Conservation (phyloP, 108 stramenopile genomes). For the Nitzschia putrida region DNA sequence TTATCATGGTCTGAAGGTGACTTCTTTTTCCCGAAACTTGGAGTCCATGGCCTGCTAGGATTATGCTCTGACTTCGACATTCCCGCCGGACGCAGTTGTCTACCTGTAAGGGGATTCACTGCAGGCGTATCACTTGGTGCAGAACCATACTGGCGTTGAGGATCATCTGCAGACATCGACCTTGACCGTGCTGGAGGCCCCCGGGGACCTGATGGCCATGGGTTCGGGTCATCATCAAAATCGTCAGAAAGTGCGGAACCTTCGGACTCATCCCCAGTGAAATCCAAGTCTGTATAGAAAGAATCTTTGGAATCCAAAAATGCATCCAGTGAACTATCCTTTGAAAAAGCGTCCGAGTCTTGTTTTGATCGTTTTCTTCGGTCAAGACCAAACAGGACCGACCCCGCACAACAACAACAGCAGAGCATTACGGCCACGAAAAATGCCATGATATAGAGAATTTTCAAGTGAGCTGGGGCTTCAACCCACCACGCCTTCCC, state of each 20-base stretch:
- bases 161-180: too few relatives aligned
- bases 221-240: too few relatives aligned
- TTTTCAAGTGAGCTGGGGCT: not conserved
- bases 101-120: not conserved
- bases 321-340: conserved; percentile 3
- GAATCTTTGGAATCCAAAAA: conserved; percentile 2
- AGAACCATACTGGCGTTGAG: not conserved
- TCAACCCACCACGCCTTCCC: not conserved
- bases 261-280: not conserved
- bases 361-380: not conserved
- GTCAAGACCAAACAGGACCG: not conserved
- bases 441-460: conserved; percentile 1
- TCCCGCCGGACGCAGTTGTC: not conserved
- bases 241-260: not conserved
- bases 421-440: not conserved
- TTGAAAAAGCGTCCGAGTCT: not conserved
- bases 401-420: not conserved
- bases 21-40: too few relatives aligned
- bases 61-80: not conserved
- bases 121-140: not conserved
- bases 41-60: not conserved
- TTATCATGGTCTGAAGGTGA: too few relatives aligned
- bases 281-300: conserved; percentile 8
- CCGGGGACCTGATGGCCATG: too few relatives aligned
- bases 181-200: too few relatives aligned